These are phyloP conservation scores for Scedosporium dehoogii DNA, from an alignment of 2,329 filamentous ascomycete species.

Conservation along the genomic window DNA sequence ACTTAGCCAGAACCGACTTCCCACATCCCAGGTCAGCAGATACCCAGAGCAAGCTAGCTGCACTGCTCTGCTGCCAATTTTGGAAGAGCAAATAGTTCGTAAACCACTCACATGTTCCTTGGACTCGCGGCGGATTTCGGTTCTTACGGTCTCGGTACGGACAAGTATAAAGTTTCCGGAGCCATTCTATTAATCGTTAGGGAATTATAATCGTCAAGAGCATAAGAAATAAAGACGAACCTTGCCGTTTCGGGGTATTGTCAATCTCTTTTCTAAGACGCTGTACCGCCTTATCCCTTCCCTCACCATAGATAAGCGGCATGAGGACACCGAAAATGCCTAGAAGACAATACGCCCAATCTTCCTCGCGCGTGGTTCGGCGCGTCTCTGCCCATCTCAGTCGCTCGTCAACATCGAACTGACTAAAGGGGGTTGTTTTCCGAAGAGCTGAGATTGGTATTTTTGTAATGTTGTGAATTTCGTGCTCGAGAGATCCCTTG, in stretches of 20 bases:
- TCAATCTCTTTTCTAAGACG: slow-evolving; percentile 23
- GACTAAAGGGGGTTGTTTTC: slow-evolving; percentile 4
- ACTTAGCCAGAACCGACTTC: slow-evolving; percentile 30
- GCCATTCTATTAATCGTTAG: neutral
- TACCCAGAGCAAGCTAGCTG: slow-evolving; percentile 19
- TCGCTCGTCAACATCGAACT: slow-evolving; percentile 10
- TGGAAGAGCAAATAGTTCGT: slow-evolving; percentile 9
- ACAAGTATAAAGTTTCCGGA: neutral
- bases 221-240: too few relatives aligned
- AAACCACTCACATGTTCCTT: slow-evolving; percentile 15
- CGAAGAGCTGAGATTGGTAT: slow-evolving; percentile 12
- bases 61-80: slow-evolving; percentile 12
- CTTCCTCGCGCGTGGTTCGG: slow-evolving; percentile 9
- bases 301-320: slow-evolving; percentile 11
- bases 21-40: slow-evolving; percentile 33
- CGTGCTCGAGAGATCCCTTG: slow-evolving; percentile 13
- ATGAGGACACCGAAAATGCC: slow-evolving; percentile 13
- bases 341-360: slow-evolving; percentile 11
- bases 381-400: slow-evolving; percentile 11
- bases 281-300: slow-evolving; percentile 17
- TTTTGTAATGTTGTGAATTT: slow-evolving; percentile 14
- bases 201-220: too few relatives aligned
- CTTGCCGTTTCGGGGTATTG: too few relatives aligned
- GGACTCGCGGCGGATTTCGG: slow-evolving; percentile 20
- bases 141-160: slow-evolving; percentile 15